Evolutionary conservation across 371 early-diverging fungal species (phyloP), one percentile per base, ranked within the genome.

Genomic region (Fennellomyces sp.): DNA sequence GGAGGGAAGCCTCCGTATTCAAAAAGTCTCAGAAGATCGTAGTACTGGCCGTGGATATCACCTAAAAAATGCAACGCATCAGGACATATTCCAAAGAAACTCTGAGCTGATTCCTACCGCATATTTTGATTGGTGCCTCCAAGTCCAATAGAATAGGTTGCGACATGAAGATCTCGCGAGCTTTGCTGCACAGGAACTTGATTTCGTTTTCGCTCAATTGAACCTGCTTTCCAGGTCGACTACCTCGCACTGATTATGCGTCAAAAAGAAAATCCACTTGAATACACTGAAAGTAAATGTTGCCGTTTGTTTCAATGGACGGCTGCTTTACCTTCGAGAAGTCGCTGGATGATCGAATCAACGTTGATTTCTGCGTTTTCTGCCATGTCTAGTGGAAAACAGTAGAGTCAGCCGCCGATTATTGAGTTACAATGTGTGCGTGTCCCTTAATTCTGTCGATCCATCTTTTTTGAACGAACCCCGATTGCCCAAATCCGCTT

Each of bases 111-210:
- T 27, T 35, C 75, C 61, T 61, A 82, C 94, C 96, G 65, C 94
- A 94, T 58, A 97, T 91, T 66, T 96, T 97, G 60, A 97, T 89
- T 10, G 97, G 98, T n/a, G 95, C 95, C 55, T 92, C 92, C 48
- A 97, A 78, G 69, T 97, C 96, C 29, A 96, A 84, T 36, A 98
- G 83, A 58, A 92, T 93, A 25, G 97, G 96, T 76, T 97, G 97
- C 5, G 82, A 84, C 74, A 98, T 71, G 71, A 98, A 93, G 25
- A 98, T 88, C 60, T 96, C 96, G 56, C 96, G 89, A 31, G 95
- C 89, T 49, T 84, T 78, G 55, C 83, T 86, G 75, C 97, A 97
- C 57, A 99, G 80, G 39, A 82, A 92, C 59, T 85, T 73, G 56
- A 99, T 94, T 75, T 97, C 97, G 47, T 87, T 76, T 69, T 92